Conservation (phyloP, 352 stramenopile species). For the Phytophthora citrophthora region DNA sequence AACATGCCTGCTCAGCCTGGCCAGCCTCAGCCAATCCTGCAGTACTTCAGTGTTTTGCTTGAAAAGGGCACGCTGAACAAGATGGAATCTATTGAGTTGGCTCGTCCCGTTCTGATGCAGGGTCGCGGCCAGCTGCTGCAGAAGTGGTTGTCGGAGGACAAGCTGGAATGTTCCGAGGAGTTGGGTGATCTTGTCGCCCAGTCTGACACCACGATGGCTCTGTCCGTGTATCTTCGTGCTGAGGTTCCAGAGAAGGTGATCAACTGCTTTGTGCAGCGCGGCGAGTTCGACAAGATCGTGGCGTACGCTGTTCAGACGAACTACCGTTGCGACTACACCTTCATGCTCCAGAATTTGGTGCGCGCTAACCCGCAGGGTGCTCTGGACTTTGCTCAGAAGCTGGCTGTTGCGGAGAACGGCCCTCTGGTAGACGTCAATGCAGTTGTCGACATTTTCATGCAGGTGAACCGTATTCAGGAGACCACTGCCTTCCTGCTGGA, state of each 20-base stretch:
- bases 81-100: slow-evolving; percentile 99
- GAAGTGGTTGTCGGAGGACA: slow-evolving; percentile 99
- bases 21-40: slow-evolving; percentile 97
- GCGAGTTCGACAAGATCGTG: slow-evolving; percentile 99
- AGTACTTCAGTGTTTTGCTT: slow-evolving; percentile 99
- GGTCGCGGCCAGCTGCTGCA: slow-evolving; percentile 97
- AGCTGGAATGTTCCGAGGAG: slow-evolving; percentile 97
- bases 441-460: slow-evolving; percentile 99
- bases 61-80: slow-evolving; percentile 99
- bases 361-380: slow-evolving; percentile 98
- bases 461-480: slow-evolving; percentile 98
- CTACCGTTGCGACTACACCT: slow-evolving; percentile 99
- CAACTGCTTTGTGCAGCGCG: slow-evolving; percentile 98
- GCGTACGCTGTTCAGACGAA: slow-evolving; percentile 94
- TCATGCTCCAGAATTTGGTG: slow-evolving; percentile 99
- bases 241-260: slow-evolving; percentile 99
- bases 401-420: slow-evolving; percentile 95
- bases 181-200: slow-evolving; percentile 97
- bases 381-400: slow-evolving; percentile 98
- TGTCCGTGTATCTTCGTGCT: slow-evolving; percentile 97
- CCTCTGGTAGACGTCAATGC: slow-evolving; percentile 98
- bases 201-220: slow-evolving; percentile 97
- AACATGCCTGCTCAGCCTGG: slow-evolving; percentile 97
- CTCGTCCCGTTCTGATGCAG: slow-evolving; percentile 97
- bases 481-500: slow-evolving; percentile 99